Conservation (phyloP, 2,329 filamentous ascomycete species). For the Cryphonectria carpinicola region DNA sequence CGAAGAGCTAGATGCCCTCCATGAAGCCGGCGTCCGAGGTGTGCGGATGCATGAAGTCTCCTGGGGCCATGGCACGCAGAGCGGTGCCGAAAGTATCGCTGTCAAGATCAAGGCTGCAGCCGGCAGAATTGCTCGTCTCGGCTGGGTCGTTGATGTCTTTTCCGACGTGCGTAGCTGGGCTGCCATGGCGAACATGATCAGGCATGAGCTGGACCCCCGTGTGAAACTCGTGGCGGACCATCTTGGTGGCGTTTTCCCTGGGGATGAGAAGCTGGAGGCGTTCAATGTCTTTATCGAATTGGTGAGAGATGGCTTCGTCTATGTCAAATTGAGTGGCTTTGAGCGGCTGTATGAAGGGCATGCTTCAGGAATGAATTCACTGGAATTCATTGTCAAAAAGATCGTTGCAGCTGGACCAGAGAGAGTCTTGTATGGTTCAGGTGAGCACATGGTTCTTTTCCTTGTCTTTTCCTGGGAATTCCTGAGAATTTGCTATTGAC, state of each 20-base stretch:
- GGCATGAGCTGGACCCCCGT: conserved; percentile 30
- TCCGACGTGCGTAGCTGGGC: conserved; percentile 32
- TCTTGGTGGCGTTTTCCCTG: conserved; percentile 32
- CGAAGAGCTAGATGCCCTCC: conserved; percentile 32
- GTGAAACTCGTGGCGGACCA: conserved; percentile 35
- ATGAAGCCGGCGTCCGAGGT: conserved; percentile 33
- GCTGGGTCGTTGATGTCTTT: conserved; percentile 33
- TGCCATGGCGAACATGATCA: conserved; percentile 32
- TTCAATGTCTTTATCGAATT: conserved; percentile 31
- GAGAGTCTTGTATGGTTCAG: conserved; percentile 32
- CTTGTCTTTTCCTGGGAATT: background rate
- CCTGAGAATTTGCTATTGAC: background rate
- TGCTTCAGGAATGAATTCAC: conserved; percentile 27
- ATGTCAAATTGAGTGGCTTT: conserved; percentile 34
- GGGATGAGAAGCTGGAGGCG: conserved; percentile 31
- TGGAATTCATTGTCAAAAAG: conserved; percentile 30
- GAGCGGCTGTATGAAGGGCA: conserved; percentile 33
- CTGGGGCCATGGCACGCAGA: conserved; percentile 32
- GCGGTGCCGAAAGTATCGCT: conserved; percentile 26
- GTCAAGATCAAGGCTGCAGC: conserved; percentile 30
- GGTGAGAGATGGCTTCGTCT: conserved; percentile 31
- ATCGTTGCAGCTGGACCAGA: conserved; percentile 31
- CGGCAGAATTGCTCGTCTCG: conserved; percentile 29
- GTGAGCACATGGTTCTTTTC: background rate
- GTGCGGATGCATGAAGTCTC: conserved; percentile 33